phyloP scores from a whole-genome alignment of 2,329 filamentous ascomycete genomes.

The Botryotinia calthae region DNA sequence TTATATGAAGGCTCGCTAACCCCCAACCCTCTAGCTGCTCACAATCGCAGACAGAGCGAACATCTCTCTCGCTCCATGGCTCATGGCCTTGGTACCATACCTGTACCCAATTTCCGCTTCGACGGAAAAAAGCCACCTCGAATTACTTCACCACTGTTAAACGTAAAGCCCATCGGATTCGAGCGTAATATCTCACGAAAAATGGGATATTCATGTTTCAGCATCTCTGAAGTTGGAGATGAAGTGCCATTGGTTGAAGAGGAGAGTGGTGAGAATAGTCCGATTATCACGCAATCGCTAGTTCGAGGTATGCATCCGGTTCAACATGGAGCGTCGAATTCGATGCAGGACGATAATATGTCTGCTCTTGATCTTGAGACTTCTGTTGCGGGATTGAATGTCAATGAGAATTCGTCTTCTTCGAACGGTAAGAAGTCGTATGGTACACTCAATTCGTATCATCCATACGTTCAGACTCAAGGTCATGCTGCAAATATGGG shows the following conservation, averaged over 20 bases:
- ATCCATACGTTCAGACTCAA: neutral
- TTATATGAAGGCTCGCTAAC: rapidly evolving
- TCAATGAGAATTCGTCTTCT: rapidly evolving
- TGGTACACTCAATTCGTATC: rapidly evolving
- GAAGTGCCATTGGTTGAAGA: neutral
- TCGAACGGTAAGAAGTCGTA: rapidly evolving
- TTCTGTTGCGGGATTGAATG: rapidly evolving
- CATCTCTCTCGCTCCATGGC: rapidly evolving
- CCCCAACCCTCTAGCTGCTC: rapidly evolving
- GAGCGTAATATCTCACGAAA: neutral
- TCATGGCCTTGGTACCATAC: rapidly evolving
- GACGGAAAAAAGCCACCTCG: neutral
- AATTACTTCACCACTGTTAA: rapidly evolving
- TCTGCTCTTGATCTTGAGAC: neutral
- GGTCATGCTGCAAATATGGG: neutral
- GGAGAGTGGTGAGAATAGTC: neutral
- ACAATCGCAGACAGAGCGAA: neutral
- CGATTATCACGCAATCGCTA: neutral
- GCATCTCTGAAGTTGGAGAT: neutral
- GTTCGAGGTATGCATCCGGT: rapidly evolving
- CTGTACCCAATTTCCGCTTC: neutral
- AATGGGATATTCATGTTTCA: neutral
- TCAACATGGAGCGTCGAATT: rapidly evolving
- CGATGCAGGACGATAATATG: neutral
- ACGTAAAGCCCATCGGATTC: neutral